Base-by-base conservation (phyloP, 2,329 filamentous ascomycete species). In the Neocatenulostroma microsporum region DNA sequence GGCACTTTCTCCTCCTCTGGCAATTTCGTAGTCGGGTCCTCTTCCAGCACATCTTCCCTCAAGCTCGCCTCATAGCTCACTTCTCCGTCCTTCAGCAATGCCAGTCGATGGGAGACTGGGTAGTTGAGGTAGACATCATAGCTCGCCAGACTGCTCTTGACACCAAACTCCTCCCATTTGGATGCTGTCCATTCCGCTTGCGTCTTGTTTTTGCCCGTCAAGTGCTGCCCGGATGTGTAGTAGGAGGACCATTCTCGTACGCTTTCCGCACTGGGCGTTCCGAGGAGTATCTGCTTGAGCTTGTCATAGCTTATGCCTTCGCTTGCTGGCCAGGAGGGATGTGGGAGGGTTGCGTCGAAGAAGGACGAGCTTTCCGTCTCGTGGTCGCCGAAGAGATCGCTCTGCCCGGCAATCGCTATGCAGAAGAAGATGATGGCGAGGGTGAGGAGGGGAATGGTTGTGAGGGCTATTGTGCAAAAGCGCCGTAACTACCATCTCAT, bases 11-110 rank as follows among this genome's bases (percentile, higher is more conserved):
- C 74, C 8, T 73, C 62, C n/a, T n/a, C n/a, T n/a, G n/a, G n/a
- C 30, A 86, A 67, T 15, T 78, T 73, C 13, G 79, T 86, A 0
- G 87, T 93, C 3, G 78, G 74, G 57, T 98, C 91, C 35, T 94
- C 80, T 0, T 85, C 72, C 4, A 96, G 66, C 2, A 89, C 72
- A 54, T 94, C 86, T 60, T 98, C 91, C 49, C 84, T 78, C 26
- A 96, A 64, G 1, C 76, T 80, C 0, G 88, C 89, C 39, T 56
- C 49, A 34, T 51, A 62, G 5, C 45, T 42, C 10, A 61, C 56
- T 39, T 59, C 35, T 17, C 56, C 58, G 28, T 56, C 45, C 42
- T 67, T 59, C 34, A 70, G 49, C 41, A 62, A 37, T 12, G 66
- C 67, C 39, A 72, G 49, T 12, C 67, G 58, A 40, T 70, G 67